Base-by-base conservation (phyloP, 2,329 filamentous ascomycete genomes). In the Sphaceloma murrayae region DNA sequence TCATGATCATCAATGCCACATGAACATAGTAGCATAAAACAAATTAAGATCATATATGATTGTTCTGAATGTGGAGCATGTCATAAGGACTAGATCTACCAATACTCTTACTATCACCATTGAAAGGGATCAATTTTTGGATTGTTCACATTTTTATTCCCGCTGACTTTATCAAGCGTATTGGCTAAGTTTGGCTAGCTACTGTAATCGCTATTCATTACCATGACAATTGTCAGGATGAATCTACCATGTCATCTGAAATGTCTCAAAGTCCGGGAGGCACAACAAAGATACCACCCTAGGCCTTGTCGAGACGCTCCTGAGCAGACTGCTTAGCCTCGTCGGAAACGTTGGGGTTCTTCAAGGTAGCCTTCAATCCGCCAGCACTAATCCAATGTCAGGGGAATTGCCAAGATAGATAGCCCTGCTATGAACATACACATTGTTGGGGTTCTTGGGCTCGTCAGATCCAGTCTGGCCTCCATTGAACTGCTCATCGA, bases 261-360 rank as follows among this genome's bases (percentile, higher is more conserved):
- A n/a, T n/a, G n/a, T n/a, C n/a, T n/a, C n/a, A n/a, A n/a, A n/a
- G n/a, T n/a, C n/a, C 7, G 34, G 19, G 31, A 33, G 31, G 14
- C 14, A 33, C 13, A n/a, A 17, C 19, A 9, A n/a, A 3, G 17
- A 6, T 22, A 22, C n/a, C 10, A 21, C 30, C 36, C 42, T 45
- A 45, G 11, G 30, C 19, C 42, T 45, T 45, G 19, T 72, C 56
- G 11, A 75, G 64, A 30, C 68, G 64, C 54, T 74, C 65, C 63
- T 73, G 63, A n/a, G 70, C 73, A 5, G 62, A 65, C 55, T 73
- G 51, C 64, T 77, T 77, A 3, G 72, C 71, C 58, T 75, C 72
- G 0, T 73, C 67, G 0, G 72, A 73, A 3, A 70, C 67, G 3
- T 72, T 70, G n/a, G 72, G 72, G 55, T 77, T 77, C 42, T 72